Evolutionary conservation across 495 filamentous ascomycete genomes (phyloP), one percentile per base, ranked within the genome.

Genomic region (Penicillium fimorum): DNA sequence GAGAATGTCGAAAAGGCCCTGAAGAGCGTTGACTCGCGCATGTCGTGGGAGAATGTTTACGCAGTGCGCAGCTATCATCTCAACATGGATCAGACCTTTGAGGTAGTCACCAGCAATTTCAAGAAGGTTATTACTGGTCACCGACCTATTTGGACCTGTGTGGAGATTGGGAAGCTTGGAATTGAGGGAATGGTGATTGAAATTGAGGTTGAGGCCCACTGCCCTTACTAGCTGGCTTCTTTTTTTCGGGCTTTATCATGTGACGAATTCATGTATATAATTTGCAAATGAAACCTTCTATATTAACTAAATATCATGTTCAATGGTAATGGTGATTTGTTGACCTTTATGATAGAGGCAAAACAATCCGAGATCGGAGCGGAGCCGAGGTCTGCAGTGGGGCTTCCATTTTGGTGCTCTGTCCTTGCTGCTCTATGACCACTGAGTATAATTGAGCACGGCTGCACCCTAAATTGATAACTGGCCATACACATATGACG

Each of bases 41-140:
- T 56, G 3, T 60, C 57, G 12, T 60, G 57, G 57, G 45, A 60
- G 22, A 60, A 60, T 38, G 57, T 60, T 11, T 56, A 56, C 13
- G 52, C 57, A 1, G 52, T 60, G 6, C 57, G 57, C 45, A 60
- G 57, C 46, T 60, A 60, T 37, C 57, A 60, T 49, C 47, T 33
- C 46, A 56, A 51, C 41, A 27, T 60, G 46, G 52, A 56, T 12
- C 44, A 60, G 32, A 60, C 57, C 2, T 60, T 60, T 40, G 57
- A 60, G 2, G 33, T 60, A 6, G 57, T 60, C 45, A 60, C 57
- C n/a, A 24, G 35, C 40, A 60, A 60, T 20, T 60, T 60, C 46
- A 60, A 60, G 35, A 50, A 41, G 24, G 11, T 38, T 22, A n/a
- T 60, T 20, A 52, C 57, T 5, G 24, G 38, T 6, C 57, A 60